phyloP scores from a whole-genome alignment of 768 basidiomycete species.

The Xerocomus spinulosus region DNA sequence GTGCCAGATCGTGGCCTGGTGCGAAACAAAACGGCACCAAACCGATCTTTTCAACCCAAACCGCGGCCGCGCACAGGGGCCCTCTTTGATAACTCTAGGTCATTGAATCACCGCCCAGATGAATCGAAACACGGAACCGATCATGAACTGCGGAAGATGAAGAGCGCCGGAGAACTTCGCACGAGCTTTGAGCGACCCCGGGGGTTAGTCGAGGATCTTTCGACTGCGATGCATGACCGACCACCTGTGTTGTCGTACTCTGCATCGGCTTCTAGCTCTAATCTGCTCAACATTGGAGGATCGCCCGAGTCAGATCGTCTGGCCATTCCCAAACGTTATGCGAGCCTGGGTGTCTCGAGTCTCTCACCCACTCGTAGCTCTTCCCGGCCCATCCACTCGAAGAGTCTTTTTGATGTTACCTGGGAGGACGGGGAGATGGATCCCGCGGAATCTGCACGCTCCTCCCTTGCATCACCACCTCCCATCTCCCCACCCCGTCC shows the following conservation, averaged over 20 bases:
- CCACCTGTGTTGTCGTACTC: slow-evolving; percentile 47
- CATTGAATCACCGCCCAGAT: slow-evolving; percentile 26
- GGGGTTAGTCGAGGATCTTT: slow-evolving; percentile 21
- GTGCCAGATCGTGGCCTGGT: slow-evolving; percentile 44
- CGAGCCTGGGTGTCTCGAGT: slow-evolving; percentile 55
- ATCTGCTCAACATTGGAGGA: slow-evolving; percentile 43
- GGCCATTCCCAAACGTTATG: slow-evolving; percentile 53
- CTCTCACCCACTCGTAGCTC: slow-evolving; percentile 31
- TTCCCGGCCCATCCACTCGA: slow-evolving; percentile 37
- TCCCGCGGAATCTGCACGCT: slow-evolving; percentile 14
- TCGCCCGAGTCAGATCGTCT: slow-evolving; percentile 35
- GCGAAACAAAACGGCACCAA: slow-evolving; percentile 70
- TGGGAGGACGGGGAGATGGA: slow-evolving; percentile 30
- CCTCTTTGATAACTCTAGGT: slow-evolving; percentile 20
- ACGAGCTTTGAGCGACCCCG: slow-evolving; percentile 29
- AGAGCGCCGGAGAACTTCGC: slow-evolving; percentile 79
- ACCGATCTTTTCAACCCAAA: slow-evolving; percentile 49
- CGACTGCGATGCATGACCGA: slow-evolving; percentile 35
- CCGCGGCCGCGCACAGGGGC: slow-evolving; percentile 34
- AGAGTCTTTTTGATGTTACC: slow-evolving; percentile 48
- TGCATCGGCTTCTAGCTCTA: slow-evolving; percentile 66
- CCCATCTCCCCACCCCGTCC: slow-evolving; percentile 27
- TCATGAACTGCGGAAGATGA: slow-evolving; percentile 75
- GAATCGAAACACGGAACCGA: slow-evolving; percentile 44
- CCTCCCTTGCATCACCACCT: slow-evolving; percentile 25